Percentiles rank a stretch among this genome's conserved stretches.
Evolutionary conservation across 192 early-diverging fungal genomes (phyloP).

Genomic region (Rhizophagus clarus): DNA sequence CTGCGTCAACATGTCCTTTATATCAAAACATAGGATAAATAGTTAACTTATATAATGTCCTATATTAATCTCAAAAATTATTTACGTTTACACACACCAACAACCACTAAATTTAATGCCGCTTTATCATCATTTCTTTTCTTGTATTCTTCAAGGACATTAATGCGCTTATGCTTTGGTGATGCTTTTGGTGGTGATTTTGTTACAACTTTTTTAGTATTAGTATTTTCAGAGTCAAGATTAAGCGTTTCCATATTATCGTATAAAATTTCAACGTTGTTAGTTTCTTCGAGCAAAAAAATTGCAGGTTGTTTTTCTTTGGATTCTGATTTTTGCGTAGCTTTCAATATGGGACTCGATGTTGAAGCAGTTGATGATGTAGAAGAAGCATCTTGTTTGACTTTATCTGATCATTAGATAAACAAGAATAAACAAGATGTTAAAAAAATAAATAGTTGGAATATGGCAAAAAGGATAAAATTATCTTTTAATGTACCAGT

Average conservation of each 20-base stretch:
- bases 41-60: conserved; percentile 5
- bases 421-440: background rate
- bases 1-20: conserved; percentile 93
- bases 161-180: conserved; percentile 56
- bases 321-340: background rate
- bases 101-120: conserved; percentile 83
- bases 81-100: conserved; percentile 51
- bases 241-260: conserved; percentile 35
- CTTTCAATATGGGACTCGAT: background rate
- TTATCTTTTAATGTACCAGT: conserved; percentile 20
- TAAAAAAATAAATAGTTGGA: background rate
- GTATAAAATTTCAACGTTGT: conserved; percentile 40
- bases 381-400: too few relatives aligned
- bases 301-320: background rate
- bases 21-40: background rate
- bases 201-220: conserved; percentile 12
- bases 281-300: background rate
- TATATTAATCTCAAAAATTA: background rate
- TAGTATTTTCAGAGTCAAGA: background rate
- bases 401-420: too few relatives aligned
- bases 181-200: conserved; percentile 41
- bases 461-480: background rate
- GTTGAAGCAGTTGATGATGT: background rate
- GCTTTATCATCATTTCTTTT: conserved; percentile 69
- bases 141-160: conserved; percentile 71